Percentiles rank a stretch among this genome's conserved stretches.
phyloP scores from a whole-genome alignment of 2,329 filamentous ascomycete species.

The Sporothrix humicola region DNA sequence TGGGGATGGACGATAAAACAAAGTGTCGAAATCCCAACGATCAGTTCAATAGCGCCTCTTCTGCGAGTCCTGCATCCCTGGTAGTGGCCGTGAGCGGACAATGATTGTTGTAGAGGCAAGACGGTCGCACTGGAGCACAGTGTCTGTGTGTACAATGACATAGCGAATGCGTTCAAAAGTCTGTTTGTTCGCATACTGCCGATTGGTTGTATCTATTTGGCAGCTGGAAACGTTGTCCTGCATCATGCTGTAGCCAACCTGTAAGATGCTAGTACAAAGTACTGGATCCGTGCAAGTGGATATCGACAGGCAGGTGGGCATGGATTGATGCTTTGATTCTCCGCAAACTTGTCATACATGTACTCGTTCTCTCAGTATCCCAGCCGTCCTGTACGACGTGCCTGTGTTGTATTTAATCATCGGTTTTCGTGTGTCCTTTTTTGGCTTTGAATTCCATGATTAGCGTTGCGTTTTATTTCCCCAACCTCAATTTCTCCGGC shows the following conservation, averaged over 20 bases:
- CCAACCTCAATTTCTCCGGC: not conserved
- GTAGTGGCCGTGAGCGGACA: not conserved
- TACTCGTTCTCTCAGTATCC: constrained; percentile 7
- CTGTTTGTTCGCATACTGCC: not conserved
- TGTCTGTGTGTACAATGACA: not conserved
- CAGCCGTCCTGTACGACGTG: constrained; percentile 8
- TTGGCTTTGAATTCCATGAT: not conserved
- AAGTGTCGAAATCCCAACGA: too few species aligned
- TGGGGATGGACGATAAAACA: too few species aligned
- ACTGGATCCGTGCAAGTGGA: constrained; percentile 3
- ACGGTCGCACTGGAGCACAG: not conserved
- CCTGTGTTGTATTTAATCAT: not conserved
- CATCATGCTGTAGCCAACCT: not conserved
- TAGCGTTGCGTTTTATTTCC: not conserved
- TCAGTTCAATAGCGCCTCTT: too few species aligned
- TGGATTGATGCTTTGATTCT: not conserved
- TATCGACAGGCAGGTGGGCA: not conserved
- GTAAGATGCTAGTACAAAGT: not conserved
- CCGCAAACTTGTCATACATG: constrained; percentile 7
- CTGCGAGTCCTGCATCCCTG: not conserved
- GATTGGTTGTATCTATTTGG: constrained; percentile 17
- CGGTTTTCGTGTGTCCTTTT: constrained; percentile 10
- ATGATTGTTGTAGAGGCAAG: not conserved
- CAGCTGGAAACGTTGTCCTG: not conserved
- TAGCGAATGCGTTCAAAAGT: not conserved